Percentiles rank a stretch among this genome's conserved stretches.
These are phyloP conservation scores for Sphenostylis stenocarpa DNA, from an alignment of 306 rosid species.

Conservation along the genomic window DNA sequence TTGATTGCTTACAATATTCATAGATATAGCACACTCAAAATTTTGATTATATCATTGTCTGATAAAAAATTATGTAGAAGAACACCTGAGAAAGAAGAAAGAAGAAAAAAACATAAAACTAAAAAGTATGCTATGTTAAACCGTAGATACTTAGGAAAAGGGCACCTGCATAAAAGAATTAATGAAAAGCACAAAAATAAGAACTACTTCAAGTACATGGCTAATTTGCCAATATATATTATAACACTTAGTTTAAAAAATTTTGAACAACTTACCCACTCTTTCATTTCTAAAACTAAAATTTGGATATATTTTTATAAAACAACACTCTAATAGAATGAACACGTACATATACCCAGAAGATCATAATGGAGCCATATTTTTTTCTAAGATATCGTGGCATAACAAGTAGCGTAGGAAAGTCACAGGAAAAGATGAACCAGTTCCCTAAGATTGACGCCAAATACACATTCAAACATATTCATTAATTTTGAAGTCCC, in stretches of 20 bases:
- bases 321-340: neutral
- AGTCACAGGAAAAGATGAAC: neutral
- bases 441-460: slow-evolving; percentile 33
- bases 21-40: too few species aligned
- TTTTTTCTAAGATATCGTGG: neutral
- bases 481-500: slow-evolving; percentile 6
- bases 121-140: too few species aligned
- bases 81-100: too few species aligned
- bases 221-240: neutral
- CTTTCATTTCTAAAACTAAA: too few species aligned
- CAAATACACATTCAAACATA: slow-evolving; percentile 34
- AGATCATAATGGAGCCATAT: neutral
- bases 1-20: too few species aligned
- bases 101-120: too few species aligned
- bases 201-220: neutral
- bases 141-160: too few species aligned
- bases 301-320: too few species aligned
- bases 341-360: neutral
- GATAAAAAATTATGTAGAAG: too few species aligned
- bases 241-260: neutral
- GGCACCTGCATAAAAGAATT: too few species aligned
- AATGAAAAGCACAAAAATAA: neutral
- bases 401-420: neutral
- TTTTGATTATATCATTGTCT: too few species aligned
- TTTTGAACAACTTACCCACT: neutral